Base-by-base conservation (phyloP, 2,329 filamentous ascomycete genomes). In the Fusarium marasasianum region DNA sequence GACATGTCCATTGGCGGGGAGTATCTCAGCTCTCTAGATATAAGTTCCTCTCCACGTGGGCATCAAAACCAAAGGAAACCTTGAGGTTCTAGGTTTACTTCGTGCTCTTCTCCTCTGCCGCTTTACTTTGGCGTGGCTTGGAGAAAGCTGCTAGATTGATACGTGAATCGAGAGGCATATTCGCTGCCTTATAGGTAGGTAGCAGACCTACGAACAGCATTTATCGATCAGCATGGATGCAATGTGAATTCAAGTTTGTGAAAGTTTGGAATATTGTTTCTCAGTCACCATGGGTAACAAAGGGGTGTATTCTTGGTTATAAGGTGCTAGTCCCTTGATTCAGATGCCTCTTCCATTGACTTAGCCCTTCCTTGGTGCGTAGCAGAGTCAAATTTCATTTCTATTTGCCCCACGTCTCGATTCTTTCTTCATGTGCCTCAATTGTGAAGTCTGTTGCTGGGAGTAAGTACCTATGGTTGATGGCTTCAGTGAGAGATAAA, bases 271-370 rank as follows among this genome's bases (percentile, higher is more conserved):
- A 45, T 65, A 66, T 57, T 47, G 44, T 59, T 56, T 75, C 56
- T 35, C 29, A 72, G 72, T 75, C 55, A 61, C 58, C 56, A 44
- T 24, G 24, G 53, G 59, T 69, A 72, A 72, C 68, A 62, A 72
- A 63, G 72, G 59, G 63, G 48, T 29, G 59, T 51, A 41, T 41
- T 51, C 35, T 57, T 68, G 47, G 22, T 20, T 43, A 17, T 63
- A 44, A 31, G 44, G 41, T 41, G 33, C 20, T 44, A n/a, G n/a
- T 67, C 55, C 20, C 37, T 45, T 71, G 55, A 40, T 72, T 71
- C 71, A 74, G 45, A 55, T 74, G 50, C 47, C 71, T 38, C 29
- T 22, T 58, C 45, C 55, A 44, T 55, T 56, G 38, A 55, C 50
- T 29, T 44, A 26, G 33, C 43, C 24, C 37, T 51, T 40, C 24